These are phyloP conservation scores for Coffea humblotiana DNA, from an alignment of 305 asterid species.

Conservation along the genomic window DNA sequence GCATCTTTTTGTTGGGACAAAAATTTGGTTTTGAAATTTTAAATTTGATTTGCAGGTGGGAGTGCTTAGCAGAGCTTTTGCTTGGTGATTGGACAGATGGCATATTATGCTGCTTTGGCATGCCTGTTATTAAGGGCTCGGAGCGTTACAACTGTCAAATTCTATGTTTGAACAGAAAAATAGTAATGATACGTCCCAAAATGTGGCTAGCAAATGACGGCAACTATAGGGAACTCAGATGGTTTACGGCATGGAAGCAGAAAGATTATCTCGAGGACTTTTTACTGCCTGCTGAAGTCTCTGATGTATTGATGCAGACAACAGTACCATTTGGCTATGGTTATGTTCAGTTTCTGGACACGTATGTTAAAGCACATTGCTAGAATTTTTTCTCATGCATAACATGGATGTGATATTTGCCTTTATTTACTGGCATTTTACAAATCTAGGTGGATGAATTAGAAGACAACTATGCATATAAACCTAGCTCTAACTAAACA, in stretches of 20 bases:
- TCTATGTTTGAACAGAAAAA: constrained; percentile 76
- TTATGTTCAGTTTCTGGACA: constrained; percentile 78
- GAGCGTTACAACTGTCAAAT: constrained; percentile 96
- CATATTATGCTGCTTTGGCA: constrained; percentile 83
- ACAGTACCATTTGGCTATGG: constrained; percentile 91
- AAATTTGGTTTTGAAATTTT: constrained; percentile 1
- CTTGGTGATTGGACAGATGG: constrained; percentile 91
- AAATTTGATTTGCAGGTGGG: constrained; percentile 67
- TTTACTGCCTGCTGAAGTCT: constrained; percentile 65
- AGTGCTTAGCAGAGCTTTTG: constrained; percentile 74
- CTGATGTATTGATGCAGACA: constrained; percentile 65
- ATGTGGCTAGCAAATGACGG: constrained; percentile 99
- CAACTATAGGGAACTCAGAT: constrained; percentile 88
- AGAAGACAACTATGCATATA: background rate
- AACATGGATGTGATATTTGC: background rate
- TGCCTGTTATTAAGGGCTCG: constrained; percentile 89
- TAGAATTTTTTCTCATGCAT: background rate
- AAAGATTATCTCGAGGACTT: constrained; percentile 79
- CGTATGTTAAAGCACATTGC: constrained; percentile 44
- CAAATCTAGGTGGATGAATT: background rate
- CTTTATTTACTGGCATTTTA: background rate
- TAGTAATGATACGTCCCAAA: constrained; percentile 90
- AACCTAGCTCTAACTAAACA: background rate
- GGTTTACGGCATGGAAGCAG: constrained; percentile 97
- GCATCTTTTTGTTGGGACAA: background rate